Evolutionary conservation across 768 basidiomycete species (phyloP).

Genomic region (Hortiboletus flavorubellus): DNA sequence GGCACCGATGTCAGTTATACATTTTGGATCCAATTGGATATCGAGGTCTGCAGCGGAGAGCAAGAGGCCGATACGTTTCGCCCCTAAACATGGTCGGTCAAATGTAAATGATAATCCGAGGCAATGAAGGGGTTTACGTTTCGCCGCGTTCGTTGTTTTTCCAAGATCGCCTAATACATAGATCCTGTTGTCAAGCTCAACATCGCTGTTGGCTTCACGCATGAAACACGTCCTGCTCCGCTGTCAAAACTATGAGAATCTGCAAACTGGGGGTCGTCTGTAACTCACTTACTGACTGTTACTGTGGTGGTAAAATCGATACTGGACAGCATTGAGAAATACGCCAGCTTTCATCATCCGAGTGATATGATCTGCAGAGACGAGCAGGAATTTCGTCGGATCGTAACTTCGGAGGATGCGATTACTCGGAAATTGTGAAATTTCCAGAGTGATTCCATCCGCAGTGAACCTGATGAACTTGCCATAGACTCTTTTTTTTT

Average conservation of each 20-base stretch:
- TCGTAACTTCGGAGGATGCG: slow-evolving; percentile 59
- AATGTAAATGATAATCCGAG: neutral
- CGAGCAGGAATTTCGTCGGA: slow-evolving; percentile 50
- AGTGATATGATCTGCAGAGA: slow-evolving; percentile 52
- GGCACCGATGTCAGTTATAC: slow-evolving; percentile 54
- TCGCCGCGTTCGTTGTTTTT: slow-evolving; percentile 60
- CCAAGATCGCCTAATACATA: slow-evolving; percentile 57
- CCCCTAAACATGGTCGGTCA: slow-evolving; percentile 39
- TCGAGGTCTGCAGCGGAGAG: slow-evolving; percentile 65
- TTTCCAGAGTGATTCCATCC: slow-evolving; percentile 49
- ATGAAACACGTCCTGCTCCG: slow-evolving; percentile 63
- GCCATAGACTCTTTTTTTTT: slow-evolving; percentile 35
- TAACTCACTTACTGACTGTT: too few relatives aligned
- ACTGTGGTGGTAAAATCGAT: too few relatives aligned
- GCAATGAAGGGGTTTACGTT: slow-evolving; percentile 38
- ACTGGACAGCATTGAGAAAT: too few relatives aligned
- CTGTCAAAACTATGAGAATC: slow-evolving; percentile 30
- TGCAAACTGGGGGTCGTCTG: too few relatives aligned
- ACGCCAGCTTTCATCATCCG: slow-evolving; percentile 54
- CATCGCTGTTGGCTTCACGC: slow-evolving; percentile 49
- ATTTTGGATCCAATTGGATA: slow-evolving; percentile 47
- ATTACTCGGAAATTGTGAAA: slow-evolving; percentile 51
- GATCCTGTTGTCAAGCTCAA: slow-evolving; percentile 55
- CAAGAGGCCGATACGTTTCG: slow-evolving; percentile 65
- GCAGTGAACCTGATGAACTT: slow-evolving; percentile 51